Base-by-base conservation (phyloP, 495 filamentous ascomycete genomes). In the Aeminium ludgeri region DNA sequence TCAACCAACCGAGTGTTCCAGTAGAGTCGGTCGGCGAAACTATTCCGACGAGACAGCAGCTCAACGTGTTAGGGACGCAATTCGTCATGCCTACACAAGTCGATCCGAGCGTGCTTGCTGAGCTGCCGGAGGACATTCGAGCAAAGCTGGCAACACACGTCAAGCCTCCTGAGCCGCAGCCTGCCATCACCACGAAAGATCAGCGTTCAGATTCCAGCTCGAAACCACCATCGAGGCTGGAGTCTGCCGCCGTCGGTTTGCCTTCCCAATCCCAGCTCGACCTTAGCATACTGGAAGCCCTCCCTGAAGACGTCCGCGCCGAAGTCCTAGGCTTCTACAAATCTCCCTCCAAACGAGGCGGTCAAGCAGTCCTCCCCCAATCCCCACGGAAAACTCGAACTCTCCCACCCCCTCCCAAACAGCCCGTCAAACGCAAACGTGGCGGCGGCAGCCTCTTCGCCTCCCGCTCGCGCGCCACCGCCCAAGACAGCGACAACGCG, bases 11-110 rank as follows among this genome's bases (percentile, higher is more conserved):
- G 15, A 65, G 65, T 19, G 51, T 56, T 19, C 47, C 46, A 4
- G 42, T 55, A 7, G 31, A 40, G 23, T 32, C 41, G 7, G 40
- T 52, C 30, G 52, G 51, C 34, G 38, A 38, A 4, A 43, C 44
- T 32, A 63, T 54, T 18, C 59, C 60, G 72, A 72, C 49, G 62
- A 70, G 44, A 66, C 78, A 72, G 36, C 72, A 77, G 2, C 60
- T 92, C 12, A 92, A 95, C 51, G 73, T 79, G 0, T 59, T 69
- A 2, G 86, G 86, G 0, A 87, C 84, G 8, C 86, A 95, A 55
- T 93, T 93, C 55, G 73, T 93, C 44, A 59, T 95, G 51, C 86
- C 86, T 2, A 74, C 74, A 3, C 78, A 86, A 47, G 63, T 80
- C 8, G 86, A 95, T 52, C 78, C 76, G 0, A 60, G 65, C 23